These are phyloP conservation scores for Penicillium crystallinum DNA, from an alignment of 495 filamentous ascomycete species.

Conservation along the genomic window DNA sequence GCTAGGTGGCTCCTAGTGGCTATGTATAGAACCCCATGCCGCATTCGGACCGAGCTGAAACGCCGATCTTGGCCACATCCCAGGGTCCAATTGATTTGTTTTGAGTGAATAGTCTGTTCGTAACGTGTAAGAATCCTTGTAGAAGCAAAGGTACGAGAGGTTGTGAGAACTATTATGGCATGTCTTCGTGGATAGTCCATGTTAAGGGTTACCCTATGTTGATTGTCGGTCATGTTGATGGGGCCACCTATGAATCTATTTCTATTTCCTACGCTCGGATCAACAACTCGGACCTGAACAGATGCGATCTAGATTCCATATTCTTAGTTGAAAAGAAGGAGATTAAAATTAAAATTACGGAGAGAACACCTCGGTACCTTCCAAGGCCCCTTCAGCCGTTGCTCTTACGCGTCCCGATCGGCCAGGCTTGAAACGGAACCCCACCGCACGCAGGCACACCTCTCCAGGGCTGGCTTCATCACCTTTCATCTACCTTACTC, in stretches of 20 bases:
- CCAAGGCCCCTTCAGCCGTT: neutral
- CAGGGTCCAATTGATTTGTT: constrained; percentile 1
- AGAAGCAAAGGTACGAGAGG: neutral
- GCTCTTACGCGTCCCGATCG: constrained; percentile 29
- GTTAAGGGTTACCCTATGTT: too few relatives aligned
- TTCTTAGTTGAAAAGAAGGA: neutral
- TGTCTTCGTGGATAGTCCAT: too few relatives aligned
- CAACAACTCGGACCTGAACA: neutral
- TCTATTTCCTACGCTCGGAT: constrained; percentile 1
- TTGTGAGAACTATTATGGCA: neutral
- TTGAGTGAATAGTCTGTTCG: neutral
- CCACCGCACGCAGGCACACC: constrained; percentile 31
- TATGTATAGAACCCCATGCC: constrained; percentile 6
- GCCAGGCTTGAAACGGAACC: constrained; percentile 30
- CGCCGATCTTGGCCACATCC: constrained; percentile 5
- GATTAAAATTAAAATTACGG: neutral
- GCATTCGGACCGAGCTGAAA: constrained; percentile 8
- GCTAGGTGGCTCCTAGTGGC: neutral
- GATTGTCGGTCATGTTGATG: too few relatives aligned
- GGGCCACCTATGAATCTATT: neutral
- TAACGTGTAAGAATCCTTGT: neutral
- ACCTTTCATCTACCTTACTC: constrained; percentile 10
- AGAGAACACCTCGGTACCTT: neutral
- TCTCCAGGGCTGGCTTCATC: too few relatives aligned
- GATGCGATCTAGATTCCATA: neutral